Evolutionary conservation across 2,329 filamentous ascomycete species (phyloP).

Genomic region (Trichoderma endophyticum): DNA sequence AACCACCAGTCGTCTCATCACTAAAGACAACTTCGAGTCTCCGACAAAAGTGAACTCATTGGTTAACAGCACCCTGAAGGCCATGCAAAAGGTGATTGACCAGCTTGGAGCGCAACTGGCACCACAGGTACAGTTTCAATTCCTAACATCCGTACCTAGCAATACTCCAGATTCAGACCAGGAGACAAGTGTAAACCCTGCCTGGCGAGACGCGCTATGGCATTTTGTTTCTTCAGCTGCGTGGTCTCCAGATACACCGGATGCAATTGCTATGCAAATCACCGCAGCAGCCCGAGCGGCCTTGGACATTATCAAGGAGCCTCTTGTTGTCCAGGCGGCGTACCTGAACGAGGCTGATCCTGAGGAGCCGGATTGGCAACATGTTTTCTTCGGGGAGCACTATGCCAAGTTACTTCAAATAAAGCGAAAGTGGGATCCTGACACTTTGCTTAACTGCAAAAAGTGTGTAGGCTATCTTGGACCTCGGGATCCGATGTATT

Average conservation of each 20-base stretch:
- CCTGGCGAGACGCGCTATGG: constrained; percentile 3
- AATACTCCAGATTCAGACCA: constrained; percentile 3
- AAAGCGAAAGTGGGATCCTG: too few species aligned
- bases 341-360: constrained; percentile 53
- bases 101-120: neutral
- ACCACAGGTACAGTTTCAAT: neutral
- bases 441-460: too few species aligned
- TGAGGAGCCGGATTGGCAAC: constrained; percentile 34
- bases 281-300: neutral
- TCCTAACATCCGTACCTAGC: neutral
- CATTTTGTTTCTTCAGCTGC: neutral
- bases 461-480: constrained; percentile 23
- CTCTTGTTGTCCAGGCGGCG: constrained; percentile 22
- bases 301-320: constrained; percentile 43
- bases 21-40: neutral
- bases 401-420: too few species aligned
- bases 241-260: neutral
- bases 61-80: neutral
- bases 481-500: too few species aligned
- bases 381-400: too few species aligned
- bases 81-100: neutral
- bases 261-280: neutral
- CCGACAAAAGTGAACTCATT: neutral
- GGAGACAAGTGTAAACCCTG: constrained; percentile 9
- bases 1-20: neutral